Conservation (phyloP, 2,329 filamentous ascomycete species). For the Chaetomiaceae sp. region DNA sequence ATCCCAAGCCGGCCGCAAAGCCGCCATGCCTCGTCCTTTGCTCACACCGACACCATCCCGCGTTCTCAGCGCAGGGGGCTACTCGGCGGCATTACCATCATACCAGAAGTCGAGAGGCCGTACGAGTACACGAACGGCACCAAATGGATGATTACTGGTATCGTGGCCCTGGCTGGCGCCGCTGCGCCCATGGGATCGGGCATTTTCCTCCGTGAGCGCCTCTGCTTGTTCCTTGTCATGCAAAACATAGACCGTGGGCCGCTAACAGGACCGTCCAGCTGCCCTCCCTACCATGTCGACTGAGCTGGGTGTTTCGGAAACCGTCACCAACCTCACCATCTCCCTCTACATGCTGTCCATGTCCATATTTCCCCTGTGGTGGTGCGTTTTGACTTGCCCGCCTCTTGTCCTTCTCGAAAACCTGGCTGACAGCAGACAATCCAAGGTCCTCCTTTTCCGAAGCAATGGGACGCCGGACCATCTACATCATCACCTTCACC, state of each 20-base stretch:
- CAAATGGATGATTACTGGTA: slow-evolving; percentile 80
- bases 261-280: slow-evolving; percentile 41
- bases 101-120: slow-evolving; percentile 75
- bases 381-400: slow-evolving; percentile 36
- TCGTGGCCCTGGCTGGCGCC: slow-evolving; percentile 71
- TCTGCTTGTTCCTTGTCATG: not conserved
- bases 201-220: slow-evolving; percentile 70
- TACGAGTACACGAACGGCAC: slow-evolving; percentile 65
- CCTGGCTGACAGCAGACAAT: not conserved
- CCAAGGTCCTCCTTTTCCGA: slow-evolving; percentile 68
- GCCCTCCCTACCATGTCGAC: slow-evolving; percentile 59
- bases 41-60: slow-evolving; percentile 38
- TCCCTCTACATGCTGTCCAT: slow-evolving; percentile 79
- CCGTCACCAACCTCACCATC: slow-evolving; percentile 69
- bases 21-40: slow-evolving; percentile 38
- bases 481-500: slow-evolving; percentile 70
- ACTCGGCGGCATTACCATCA: slow-evolving; percentile 62
- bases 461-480: slow-evolving; percentile 64
- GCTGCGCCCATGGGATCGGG: slow-evolving; percentile 78
- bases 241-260: too few species aligned
- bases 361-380: slow-evolving; percentile 83
- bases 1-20: slow-evolving; percentile 1
- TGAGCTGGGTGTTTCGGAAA: slow-evolving; percentile 58
- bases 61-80: slow-evolving; percentile 60
- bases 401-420: not conserved